Conservation (phyloP, 2,329 filamentous ascomycete species). For the Ceratocystis albifundus region DNA sequence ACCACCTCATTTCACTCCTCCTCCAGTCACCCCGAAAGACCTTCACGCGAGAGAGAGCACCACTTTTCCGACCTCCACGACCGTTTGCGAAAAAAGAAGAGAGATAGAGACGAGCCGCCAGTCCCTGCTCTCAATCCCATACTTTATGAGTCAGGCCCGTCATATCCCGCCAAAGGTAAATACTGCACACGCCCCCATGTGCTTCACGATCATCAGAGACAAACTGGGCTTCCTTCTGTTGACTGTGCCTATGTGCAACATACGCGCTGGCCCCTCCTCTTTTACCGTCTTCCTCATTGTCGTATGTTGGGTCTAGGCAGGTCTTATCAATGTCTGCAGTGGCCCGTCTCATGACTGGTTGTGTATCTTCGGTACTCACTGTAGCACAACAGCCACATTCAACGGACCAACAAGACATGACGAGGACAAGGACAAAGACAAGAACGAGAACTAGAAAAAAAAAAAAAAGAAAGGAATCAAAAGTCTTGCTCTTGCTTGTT, state of each 20-base stretch:
- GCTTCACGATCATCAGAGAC: no score
- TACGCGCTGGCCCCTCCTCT: background rate
- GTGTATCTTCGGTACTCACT: background rate
- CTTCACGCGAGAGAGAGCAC: conserved; percentile 8
- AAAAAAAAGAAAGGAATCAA: background rate
- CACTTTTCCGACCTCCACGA: conserved; percentile 15
- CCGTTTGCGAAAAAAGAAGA: conserved; percentile 14
- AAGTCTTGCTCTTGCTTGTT: background rate
- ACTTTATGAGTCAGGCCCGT: conserved; percentile 17
- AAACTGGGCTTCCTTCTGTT: no score
- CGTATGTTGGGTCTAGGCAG: background rate
- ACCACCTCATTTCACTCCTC: conserved; percentile 13
- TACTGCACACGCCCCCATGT: background rate
- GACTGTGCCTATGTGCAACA: background rate
- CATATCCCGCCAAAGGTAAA: conserved; percentile 17
- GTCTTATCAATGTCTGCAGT: background rate
- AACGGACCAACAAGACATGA: background rate
- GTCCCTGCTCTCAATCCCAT: conserved; percentile 15
- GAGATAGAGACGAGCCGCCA: conserved; percentile 6
- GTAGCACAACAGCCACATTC: conserved; percentile 4
- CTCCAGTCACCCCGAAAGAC: conserved; percentile 7
- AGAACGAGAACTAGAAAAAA: no score
- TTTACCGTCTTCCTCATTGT: background rate
- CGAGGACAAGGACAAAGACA: background rate
- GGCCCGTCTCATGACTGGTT: background rate